Conservation (phyloP, 2,329 filamentous ascomycete species). For the Penicillium sclerotiorum region DNA sequence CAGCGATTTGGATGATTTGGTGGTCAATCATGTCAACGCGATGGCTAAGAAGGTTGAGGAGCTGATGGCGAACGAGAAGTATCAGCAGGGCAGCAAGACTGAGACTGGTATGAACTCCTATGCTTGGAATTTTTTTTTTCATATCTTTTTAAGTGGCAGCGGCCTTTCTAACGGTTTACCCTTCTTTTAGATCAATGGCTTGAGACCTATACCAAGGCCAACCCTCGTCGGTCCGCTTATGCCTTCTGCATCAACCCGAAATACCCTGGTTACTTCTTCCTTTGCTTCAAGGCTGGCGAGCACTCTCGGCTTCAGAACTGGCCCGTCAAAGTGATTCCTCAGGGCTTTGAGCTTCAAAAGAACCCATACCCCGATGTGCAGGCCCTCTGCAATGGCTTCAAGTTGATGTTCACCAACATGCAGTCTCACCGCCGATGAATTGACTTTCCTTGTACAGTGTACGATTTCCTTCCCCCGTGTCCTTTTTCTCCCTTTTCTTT, state of each 20-base stretch:
- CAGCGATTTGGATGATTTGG: constrained; percentile 93
- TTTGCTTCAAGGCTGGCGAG: constrained; percentile 93
- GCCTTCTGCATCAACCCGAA: constrained; percentile 93
- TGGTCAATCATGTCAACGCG: constrained; percentile 94
- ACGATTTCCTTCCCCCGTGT: constrained; percentile 22
- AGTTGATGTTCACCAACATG: constrained; percentile 75
- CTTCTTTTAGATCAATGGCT: constrained; percentile 79
- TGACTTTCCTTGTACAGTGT: constrained; percentile 24
- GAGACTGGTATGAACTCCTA: constrained; percentile 72
- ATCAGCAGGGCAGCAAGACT: constrained; percentile 75
- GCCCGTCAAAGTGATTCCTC: constrained; percentile 87
- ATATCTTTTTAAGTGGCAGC: too few relatives aligned
- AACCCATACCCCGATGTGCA: constrained; percentile 93
- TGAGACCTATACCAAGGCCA: constrained; percentile 92
- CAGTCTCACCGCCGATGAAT: constrained; percentile 38
- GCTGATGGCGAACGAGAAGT: constrained; percentile 93
- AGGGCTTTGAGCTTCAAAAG: constrained; percentile 88
- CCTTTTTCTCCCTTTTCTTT: not conserved
- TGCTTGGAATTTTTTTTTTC: constrained; percentile 5
- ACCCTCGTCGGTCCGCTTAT: constrained; percentile 90
- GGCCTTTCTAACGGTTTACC: constrained; percentile 8
- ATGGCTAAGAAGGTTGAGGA: constrained; percentile 98
- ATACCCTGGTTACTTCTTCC: constrained; percentile 89
- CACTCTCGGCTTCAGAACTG: constrained; percentile 73
- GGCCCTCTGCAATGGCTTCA: constrained; percentile 95